phyloP scores from a whole-genome alignment of 768 basidiomycete species.

The Leucocoprinus sp. region DNA sequence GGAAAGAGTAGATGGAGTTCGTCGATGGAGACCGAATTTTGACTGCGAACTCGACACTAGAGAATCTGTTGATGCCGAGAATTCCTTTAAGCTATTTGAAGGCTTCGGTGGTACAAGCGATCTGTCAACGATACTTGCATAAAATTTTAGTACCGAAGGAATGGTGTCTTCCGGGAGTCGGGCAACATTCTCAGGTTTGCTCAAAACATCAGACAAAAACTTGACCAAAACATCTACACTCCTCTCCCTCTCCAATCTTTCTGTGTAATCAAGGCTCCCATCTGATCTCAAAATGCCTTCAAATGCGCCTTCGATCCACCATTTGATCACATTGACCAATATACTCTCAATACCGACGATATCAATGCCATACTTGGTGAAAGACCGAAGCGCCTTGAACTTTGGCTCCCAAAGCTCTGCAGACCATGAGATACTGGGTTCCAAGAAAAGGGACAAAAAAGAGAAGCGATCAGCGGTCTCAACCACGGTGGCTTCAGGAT shows the following conservation, averaged over 20 bases:
- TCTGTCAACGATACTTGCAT: conserved; percentile 48
- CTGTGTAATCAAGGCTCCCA: conserved; percentile 28
- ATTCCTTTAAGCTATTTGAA: conserved; percentile 15
- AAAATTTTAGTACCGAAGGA: conserved; percentile 49
- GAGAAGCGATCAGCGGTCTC: conserved; percentile 52
- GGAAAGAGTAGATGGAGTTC: conserved; percentile 8
- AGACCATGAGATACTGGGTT: conserved; percentile 40
- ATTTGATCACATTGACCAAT: conserved; percentile 46
- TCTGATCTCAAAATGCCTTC: conserved; percentile 34
- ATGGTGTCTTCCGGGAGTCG: conserved; percentile 54
- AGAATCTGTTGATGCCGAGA: conserved; percentile 26
- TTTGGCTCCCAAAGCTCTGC: conserved; percentile 66
- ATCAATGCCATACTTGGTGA: conserved; percentile 54
- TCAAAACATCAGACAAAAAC: conserved; percentile 46
- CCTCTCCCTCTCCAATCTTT: conserved; percentile 53
- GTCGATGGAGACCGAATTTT: conserved; percentile 5
- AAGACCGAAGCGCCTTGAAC: conserved; percentile 56
- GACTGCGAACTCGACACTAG: conserved; percentile 9
- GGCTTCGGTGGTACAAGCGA: conserved; percentile 31
- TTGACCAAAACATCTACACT: conserved; percentile 52
- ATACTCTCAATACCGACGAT: conserved; percentile 56
- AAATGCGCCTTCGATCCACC: conserved; percentile 64
- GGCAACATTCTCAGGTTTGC: conserved; percentile 44
- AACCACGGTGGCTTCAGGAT: conserved; percentile 37
- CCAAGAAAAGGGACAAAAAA: conserved; percentile 57